Conservation (phyloP, 371 early-diverging fungal species). For the Cokeromyces recurvatus region DNA sequence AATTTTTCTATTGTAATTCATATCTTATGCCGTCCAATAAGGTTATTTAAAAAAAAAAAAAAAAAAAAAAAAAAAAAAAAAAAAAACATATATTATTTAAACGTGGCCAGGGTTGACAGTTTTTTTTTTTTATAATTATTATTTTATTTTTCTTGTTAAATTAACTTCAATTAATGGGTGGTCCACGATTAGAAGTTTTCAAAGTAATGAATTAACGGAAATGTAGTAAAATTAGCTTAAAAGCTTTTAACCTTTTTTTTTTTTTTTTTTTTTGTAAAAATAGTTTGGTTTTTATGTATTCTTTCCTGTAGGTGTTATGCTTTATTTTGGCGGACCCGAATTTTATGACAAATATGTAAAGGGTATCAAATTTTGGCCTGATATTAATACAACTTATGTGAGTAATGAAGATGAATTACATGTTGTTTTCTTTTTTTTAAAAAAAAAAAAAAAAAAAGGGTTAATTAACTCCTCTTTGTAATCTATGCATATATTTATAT, state of each 20-base stretch:
- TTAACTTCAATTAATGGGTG: conserved; percentile 33
- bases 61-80: too few relatives aligned
- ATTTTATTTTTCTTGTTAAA: too few relatives aligned
- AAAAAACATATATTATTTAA: too few relatives aligned
- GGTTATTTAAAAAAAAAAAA: too few relatives aligned
- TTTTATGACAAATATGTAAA: conserved; percentile 49
- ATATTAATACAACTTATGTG: conserved; percentile 40
- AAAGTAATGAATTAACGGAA: conserved; percentile 35
- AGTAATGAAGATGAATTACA: too few relatives aligned
- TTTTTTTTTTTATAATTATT: too few relatives aligned
- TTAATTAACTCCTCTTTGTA: too few relatives aligned
- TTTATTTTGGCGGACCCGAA: conserved; percentile 52
- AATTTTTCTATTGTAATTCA: too few relatives aligned
- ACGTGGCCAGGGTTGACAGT: too few relatives aligned
- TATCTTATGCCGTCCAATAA: too few relatives aligned
- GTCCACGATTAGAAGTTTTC: conserved; percentile 46
- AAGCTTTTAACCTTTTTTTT: too few relatives aligned
- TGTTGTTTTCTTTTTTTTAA: not conserved
- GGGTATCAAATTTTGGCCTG: conserved; percentile 50
- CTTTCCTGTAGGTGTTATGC: conserved; percentile 49
- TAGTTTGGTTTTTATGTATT: conserved; percentile 56
- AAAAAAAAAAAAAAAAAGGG: too few relatives aligned
- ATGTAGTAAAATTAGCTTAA: not conserved
- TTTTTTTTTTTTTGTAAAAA: not conserved
- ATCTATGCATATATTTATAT: not conserved